Evolutionary conservation across 106 monocot genomes (phyloP), one percentile per base, ranked within the genome.

Genomic region (Apostasia ramifera): DNA sequence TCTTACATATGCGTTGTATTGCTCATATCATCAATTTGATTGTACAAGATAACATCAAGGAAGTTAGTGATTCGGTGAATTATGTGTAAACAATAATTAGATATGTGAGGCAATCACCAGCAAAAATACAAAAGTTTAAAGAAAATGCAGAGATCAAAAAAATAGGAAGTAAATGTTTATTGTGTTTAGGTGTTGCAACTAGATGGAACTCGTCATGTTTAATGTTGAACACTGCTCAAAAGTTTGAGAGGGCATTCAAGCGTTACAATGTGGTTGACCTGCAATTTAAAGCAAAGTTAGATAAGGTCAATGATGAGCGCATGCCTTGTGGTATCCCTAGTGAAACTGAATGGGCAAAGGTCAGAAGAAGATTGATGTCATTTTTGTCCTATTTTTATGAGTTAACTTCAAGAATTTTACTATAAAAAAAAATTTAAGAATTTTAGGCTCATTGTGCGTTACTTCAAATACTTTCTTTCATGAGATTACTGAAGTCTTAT

Each of bases 11-110:
- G 44, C 0, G 41, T 5, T 66, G 41, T 66, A 11, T 5, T 66
- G 65, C 4, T 1, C 43, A 66, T 13, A 66, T 66, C 8, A 44
- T 66, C 11, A 66, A 66, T 44, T 66, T 66, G 46, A 44, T 66
- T 44, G 65, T 66, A 8, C 5, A 8, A 42, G 43, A 66, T 42
- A 44, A 44, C 1, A n/a, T 66, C 5, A 66, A 42, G 14, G 40
- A 66, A 13, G n/a, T 59, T 15, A 14, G n/a, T 5, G 8, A 59
- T 39, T 51, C 10, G 6, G 51, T 51, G 8, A 6, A 2, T 51
- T 5, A 4, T 51, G 51, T 51, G 8, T 8, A 1, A 59, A 2
- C 5, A 59, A 13, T 59, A 12, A 13, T 59, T 9, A 66, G 65
- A 44, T 42, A 43, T 44, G 43, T 44, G 8, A 66, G 65, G 13